phyloP scores from a whole-genome alignment of 352 stramenopile species.

The Pythium volutum region DNA sequence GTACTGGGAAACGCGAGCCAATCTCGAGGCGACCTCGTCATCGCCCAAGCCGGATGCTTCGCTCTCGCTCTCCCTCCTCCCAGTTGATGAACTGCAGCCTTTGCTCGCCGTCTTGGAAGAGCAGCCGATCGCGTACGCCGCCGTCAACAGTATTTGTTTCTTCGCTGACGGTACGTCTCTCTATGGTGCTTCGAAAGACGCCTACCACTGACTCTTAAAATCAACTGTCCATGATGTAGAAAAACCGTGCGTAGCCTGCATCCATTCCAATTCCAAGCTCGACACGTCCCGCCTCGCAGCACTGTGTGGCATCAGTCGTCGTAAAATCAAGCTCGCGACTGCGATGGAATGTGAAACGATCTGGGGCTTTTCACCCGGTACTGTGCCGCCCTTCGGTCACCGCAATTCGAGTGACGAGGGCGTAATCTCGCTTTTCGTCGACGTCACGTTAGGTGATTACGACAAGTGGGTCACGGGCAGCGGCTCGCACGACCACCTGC shows the following conservation, averaged over 20 bases:
- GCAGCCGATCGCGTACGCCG: conserved; percentile 32
- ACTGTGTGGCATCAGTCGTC: conserved; percentile 48
- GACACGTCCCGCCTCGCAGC: conserved; percentile 53
- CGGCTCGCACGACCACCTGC: conserved; percentile 38
- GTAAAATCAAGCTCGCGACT: conserved; percentile 67
- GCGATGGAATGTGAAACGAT: conserved; percentile 48
- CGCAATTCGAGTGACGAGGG: neutral
- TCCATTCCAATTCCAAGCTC: conserved; percentile 55
- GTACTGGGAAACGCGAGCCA: conserved; percentile 28
- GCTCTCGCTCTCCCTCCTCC: conserved; percentile 25
- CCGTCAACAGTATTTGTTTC: conserved; percentile 75
- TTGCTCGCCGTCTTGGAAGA: conserved; percentile 30
- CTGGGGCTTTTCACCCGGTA: conserved; percentile 66
- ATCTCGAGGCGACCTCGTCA: neutral
- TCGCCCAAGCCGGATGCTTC: neutral
- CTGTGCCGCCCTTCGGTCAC: conserved; percentile 60
- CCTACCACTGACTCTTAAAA: neutral
- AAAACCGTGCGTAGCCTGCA: conserved; percentile 49
- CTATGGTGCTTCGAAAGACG: neutral
- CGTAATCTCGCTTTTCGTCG: conserved; percentile 38
- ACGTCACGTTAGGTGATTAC: conserved; percentile 32
- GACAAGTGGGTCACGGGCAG: conserved; percentile 46
- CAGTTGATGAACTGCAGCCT: conserved; percentile 29
- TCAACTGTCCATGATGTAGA: conserved; percentile 25
- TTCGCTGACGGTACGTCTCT: conserved; percentile 50